Evolutionary conservation across 106 monocot genomes (phyloP), one percentile per base, ranked within the genome.

Genomic region (Allium cepa): DNA sequence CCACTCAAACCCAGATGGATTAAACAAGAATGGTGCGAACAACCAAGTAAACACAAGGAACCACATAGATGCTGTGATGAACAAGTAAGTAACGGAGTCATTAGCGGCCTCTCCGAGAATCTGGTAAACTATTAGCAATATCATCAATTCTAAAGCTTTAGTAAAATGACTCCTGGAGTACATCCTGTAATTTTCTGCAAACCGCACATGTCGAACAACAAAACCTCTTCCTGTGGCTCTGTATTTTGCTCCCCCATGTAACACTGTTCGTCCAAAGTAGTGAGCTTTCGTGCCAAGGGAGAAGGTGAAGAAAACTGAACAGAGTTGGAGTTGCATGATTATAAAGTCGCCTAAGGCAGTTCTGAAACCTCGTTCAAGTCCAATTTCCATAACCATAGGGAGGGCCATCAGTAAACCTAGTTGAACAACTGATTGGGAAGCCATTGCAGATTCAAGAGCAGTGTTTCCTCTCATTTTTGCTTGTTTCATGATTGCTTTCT

Each of bases 331-430:
- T 71, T 99, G 99, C 99, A 99, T 99, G 57, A 93, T 99, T 22
- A 99, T 78, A 50, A 99, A 87, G 69, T 99, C 99, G 22, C 87
- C 82, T 53, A 99, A 65, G 45, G 99, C 99, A 46, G 85, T 81
- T 71, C 99, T 76, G 77, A 99, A 99, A 2, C 99, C 99, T 76
- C 93, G 80, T 68, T 99, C 99, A 0, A 99, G 75, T 22, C 99
- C 99, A 58, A 99, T 93, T 69, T 99, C 99, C 99, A 99, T 99
- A 15, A 99, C 76, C 99, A 99, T 99, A 0, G 99, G 99, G 14
- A 99, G 75, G 56, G 93, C 84, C 93, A 99, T 90, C 11, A 99
- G 61, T 27, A 99, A 53, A 73, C 99, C 99, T 18, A 99, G 62
- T 58, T 99, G 99, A 50, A 93, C 90, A 10, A 93, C 60, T 7